Evolutionary conservation across 23 red algal genomes (phyloP).

Genomic region (Gracilaria gracilis): DNA sequence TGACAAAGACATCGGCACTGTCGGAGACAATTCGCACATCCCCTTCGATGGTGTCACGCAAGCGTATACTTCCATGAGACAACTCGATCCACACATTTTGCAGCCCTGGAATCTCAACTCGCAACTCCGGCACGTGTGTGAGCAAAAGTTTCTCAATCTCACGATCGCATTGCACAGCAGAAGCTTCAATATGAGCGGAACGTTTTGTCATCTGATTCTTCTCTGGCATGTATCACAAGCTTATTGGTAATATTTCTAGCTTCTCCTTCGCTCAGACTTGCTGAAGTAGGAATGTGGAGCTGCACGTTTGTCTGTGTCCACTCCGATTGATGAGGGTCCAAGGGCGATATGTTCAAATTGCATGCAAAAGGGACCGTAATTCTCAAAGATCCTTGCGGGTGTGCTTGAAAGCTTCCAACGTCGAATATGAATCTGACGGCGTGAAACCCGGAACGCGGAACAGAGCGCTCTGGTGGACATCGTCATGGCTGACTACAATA

Average conservation of each 20-base stretch:
- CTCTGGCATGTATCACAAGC: background rate
- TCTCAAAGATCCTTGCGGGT: slow-evolving; percentile 18
- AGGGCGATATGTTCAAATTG: slow-evolving; percentile 31
- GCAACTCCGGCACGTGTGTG: slow-evolving; percentile 13
- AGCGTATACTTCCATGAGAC: slow-evolving; percentile 21
- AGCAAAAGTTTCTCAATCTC: background rate
- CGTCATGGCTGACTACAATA: background rate
- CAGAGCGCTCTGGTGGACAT: background rate
- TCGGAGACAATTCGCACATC: slow-evolving; percentile 47
- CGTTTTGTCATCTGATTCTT: slow-evolving; percentile 3
- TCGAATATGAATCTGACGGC: slow-evolving; percentile 9
- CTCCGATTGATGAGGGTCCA: slow-evolving; percentile 47
- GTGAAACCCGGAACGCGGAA: background rate
- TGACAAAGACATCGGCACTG: background rate
- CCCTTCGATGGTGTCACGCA: slow-evolving; percentile 71
- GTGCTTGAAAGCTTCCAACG: slow-evolving; percentile 14
- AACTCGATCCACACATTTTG: slow-evolving; percentile 61
- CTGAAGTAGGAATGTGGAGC: slow-evolving; percentile 14
- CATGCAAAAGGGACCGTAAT: slow-evolving; percentile 2
- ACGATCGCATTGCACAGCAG: background rate
- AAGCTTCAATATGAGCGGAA: slow-evolving; percentile 17
- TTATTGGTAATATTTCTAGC: background rate
- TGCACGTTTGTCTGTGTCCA: slow-evolving; percentile 42
- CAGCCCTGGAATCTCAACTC: slow-evolving; percentile 60
- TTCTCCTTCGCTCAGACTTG: background rate